These are phyloP conservation scores for Fusarium cyanostomum DNA, from an alignment of 2,329 filamentous ascomycete genomes.

Conservation along the genomic window DNA sequence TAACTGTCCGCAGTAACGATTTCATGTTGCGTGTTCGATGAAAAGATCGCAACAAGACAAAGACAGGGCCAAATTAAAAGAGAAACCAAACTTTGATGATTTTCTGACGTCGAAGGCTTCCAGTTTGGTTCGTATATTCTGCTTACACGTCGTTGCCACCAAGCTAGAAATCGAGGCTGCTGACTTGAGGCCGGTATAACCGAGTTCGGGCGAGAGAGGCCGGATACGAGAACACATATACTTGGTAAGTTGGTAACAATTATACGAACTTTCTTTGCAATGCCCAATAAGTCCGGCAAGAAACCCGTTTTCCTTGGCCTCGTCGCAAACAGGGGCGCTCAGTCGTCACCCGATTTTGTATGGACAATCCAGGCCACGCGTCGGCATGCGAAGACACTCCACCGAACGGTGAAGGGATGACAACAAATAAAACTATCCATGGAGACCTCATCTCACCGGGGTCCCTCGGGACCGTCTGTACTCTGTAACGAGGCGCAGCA, in stretches of 20 bases:
- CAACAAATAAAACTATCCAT: slow-evolving; percentile 26
- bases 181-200: slow-evolving; percentile 6
- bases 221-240: slow-evolving; percentile 9
- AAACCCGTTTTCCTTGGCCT: not conserved
- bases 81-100: slow-evolving; percentile 4
- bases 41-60: slow-evolving; percentile 13
- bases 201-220: not conserved
- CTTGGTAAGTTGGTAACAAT: slow-evolving; percentile 4
- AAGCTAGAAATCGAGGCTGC: slow-evolving; percentile 14
- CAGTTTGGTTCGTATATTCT: slow-evolving; percentile 15
- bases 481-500: slow-evolving; percentile 11
- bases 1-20: slow-evolving; percentile 25
- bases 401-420: slow-evolving; percentile 13
- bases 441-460: slow-evolving; percentile 15
- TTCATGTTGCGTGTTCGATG: slow-evolving; percentile 31
- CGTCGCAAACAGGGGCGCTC: slow-evolving; percentile 13
- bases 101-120: not conserved
- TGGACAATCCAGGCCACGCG: slow-evolving; percentile 20
- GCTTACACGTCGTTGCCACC: slow-evolving; percentile 24
- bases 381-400: slow-evolving; percentile 18
- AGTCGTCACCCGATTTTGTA: slow-evolving; percentile 18
- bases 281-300: not conserved
- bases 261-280: not conserved
- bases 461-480: not conserved
- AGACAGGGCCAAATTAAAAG: slow-evolving; percentile 8